Conservation (phyloP, 139 green algal genomes). For the Micromonas pusilla region DNA sequence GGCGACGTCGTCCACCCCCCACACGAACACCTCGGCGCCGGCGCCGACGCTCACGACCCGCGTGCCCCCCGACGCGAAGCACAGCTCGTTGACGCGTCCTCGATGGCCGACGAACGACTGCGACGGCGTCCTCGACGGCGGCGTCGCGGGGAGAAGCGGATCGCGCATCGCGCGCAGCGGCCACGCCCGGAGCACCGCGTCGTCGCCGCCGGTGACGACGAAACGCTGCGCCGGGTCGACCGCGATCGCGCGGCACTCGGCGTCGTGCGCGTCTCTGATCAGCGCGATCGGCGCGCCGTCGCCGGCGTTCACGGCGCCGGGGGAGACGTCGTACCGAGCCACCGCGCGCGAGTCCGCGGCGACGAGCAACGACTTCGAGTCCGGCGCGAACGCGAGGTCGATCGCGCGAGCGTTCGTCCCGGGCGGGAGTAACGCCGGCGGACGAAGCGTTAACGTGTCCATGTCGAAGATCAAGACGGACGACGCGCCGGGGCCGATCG, state of each 20-base stretch:
- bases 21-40: neutral
- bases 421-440: neutral
- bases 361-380: neutral
- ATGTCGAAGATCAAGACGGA: slow-evolving; percentile 51
- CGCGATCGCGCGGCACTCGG: neutral
- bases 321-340: neutral
- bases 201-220: neutral
- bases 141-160: neutral
- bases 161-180: neutral
- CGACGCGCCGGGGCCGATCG: slow-evolving; percentile 7
- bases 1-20: neutral
- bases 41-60: neutral
- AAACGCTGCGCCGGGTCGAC: neutral
- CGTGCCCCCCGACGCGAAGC: slow-evolving; percentile 24
- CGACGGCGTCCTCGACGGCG: neutral
- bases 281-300: neutral
- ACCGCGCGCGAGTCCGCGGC: neutral
- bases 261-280: too few species aligned
- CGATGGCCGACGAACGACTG: neutral
- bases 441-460: slow-evolving; percentile 22
- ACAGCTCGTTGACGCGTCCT: slow-evolving; percentile 2
- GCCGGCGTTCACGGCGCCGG: neutral
- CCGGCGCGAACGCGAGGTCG: neutral
- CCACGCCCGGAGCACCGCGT: neutral
- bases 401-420: too few species aligned